A percentile compares a stretch with the other conserved stretches of the same genome.
Conservation (phyloP, 2,329 filamentous ascomycete species). For the Paraconiothyrium brasiliense region DNA sequence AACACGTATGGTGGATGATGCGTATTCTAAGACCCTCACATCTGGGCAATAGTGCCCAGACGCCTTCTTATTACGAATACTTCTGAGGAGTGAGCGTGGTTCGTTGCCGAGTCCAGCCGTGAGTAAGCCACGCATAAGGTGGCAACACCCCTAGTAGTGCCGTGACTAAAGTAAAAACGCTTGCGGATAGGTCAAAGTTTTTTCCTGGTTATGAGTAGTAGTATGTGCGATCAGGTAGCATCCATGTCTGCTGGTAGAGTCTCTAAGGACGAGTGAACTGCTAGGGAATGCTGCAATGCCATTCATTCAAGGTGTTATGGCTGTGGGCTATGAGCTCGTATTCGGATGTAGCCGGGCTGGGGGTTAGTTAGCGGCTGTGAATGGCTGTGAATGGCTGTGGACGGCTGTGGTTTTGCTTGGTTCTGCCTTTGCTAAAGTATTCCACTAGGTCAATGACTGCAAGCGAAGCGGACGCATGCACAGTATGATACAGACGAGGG, state of each 20-base stretch:
- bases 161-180: background rate
- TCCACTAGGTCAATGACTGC: background rate
- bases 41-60: background rate
- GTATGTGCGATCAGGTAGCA: background rate
- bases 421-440: background rate
- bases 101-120: background rate
- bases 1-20: background rate
- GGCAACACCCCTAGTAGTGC: background rate
- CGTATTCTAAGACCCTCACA: background rate
- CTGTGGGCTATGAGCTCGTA: slow-evolving; percentile 1
- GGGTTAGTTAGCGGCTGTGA: too few relatives aligned
- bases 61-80: background rate
- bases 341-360: slow-evolving; percentile 7
- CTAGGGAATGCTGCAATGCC: background rate
- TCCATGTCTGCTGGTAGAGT: background rate
- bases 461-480: background rate
- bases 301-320: background rate
- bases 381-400: background rate
- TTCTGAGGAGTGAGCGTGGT: background rate
- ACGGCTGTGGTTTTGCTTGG: background rate
- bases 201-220: background rate
- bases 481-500: background rate
- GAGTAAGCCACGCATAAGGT: background rate
- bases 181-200: background rate
- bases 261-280: background rate